These are phyloP conservation scores for Sugiyamaella neomexicana DNA, from an alignment of 1,139 yeast species.

Conservation along the genomic window DNA sequence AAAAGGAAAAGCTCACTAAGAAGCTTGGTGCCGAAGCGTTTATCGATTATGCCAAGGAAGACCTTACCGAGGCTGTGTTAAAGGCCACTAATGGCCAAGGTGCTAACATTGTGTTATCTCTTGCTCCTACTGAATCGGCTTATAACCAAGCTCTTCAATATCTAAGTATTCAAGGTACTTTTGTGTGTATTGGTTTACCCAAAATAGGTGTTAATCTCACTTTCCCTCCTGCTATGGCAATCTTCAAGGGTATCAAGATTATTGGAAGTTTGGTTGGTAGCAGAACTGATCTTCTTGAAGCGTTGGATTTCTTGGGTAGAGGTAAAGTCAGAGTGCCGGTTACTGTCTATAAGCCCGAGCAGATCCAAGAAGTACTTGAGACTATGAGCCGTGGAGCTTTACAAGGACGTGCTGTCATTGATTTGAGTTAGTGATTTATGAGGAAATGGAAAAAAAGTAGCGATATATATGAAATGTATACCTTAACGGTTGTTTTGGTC, in stretches of 20 bases:
- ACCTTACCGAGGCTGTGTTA: constrained; percentile 48
- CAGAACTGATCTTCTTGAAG: constrained; percentile 70
- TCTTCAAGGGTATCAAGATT: constrained; percentile 57
- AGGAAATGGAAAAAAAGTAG: no score
- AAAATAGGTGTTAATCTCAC: constrained; percentile 56
- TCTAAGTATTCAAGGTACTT: constrained; percentile 66
- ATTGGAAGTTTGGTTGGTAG: constrained; percentile 71
- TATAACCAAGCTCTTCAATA: constrained; percentile 61
- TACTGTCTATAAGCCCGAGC: constrained; percentile 59
- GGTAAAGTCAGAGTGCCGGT: constrained; percentile 65
- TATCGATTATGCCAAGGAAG: constrained; percentile 53
- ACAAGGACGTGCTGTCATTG: constrained; percentile 66
- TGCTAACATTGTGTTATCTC: constrained; percentile 70
- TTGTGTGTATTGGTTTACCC: constrained; percentile 72
- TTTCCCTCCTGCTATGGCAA: constrained; percentile 55
- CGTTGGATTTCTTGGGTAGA: constrained; percentile 62
- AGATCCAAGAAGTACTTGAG: constrained; percentile 56
- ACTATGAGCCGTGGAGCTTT: constrained; percentile 65
- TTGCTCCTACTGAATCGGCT: constrained; percentile 68
- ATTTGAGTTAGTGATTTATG: constrained; percentile 27
- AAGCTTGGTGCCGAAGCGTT: constrained; percentile 64
- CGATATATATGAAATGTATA: not conserved
- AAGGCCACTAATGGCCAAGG: constrained; percentile 60
- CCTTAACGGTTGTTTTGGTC: not conserved
- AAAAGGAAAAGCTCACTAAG: constrained; percentile 54